Percentiles rank a stretch among this genome's conserved stretches.
Conservation (phyloP, 2,329 filamentous ascomycete species). For the Pyricularia sp. region DNA sequence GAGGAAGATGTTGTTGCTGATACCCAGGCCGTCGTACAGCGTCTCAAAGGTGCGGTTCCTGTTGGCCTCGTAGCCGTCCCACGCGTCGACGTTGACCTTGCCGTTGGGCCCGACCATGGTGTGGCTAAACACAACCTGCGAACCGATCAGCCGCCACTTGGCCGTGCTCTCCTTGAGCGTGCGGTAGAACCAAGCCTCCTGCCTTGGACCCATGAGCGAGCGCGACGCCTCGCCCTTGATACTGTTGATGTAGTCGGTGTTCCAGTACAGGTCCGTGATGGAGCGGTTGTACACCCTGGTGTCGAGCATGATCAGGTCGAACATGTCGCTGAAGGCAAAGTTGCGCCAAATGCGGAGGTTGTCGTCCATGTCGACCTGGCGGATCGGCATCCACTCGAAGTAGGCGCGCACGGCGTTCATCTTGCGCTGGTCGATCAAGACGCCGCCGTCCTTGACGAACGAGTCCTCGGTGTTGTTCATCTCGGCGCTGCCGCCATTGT, state of each 20-base stretch:
- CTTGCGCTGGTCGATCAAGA: slow-evolving; percentile 65
- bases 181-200: slow-evolving; percentile 68
- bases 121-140: slow-evolving; percentile 55
- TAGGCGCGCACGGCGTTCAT: slow-evolving; percentile 65
- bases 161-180: slow-evolving; percentile 50
- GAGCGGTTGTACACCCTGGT: slow-evolving; percentile 60
- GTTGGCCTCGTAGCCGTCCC: slow-evolving; percentile 61
- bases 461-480: slow-evolving; percentile 60
- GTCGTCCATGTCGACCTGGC: slow-evolving; percentile 58
- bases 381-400: slow-evolving; percentile 48
- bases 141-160: slow-evolving; percentile 62
- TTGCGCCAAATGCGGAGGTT: slow-evolving; percentile 59
- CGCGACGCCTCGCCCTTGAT: slow-evolving; percentile 58
- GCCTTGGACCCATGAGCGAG: slow-evolving; percentile 60
- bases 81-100: slow-evolving; percentile 22
- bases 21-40: slow-evolving; percentile 56
- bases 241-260: slow-evolving; percentile 53
- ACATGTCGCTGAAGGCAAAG: slow-evolving; percentile 55
- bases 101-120: slow-evolving; percentile 22
- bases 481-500: slow-evolving; percentile 48
- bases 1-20: slow-evolving; percentile 65
- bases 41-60: slow-evolving; percentile 61
- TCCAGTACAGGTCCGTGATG: slow-evolving; percentile 46
- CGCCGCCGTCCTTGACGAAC: slow-evolving; percentile 46
- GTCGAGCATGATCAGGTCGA: slow-evolving; percentile 61